phyloP scores from a whole-genome alignment of 495 filamentous ascomycete species.

The Trichoderma orchidacearum region DNA sequence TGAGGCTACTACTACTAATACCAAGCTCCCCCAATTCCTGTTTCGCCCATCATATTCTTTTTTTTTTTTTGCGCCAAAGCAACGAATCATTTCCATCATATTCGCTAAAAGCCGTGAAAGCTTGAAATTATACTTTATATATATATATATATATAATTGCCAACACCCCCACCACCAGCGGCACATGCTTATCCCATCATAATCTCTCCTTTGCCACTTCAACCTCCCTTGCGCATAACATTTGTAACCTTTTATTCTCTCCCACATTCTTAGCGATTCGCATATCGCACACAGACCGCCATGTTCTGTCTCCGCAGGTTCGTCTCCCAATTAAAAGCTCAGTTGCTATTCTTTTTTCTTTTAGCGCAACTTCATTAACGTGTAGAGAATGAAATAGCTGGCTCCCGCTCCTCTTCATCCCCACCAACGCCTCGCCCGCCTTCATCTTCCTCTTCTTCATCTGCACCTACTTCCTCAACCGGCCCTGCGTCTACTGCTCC shows the following conservation, averaged over 20 bases:
- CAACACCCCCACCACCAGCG: no score
- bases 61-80: no score
- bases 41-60: neutral
- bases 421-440: slow-evolving; percentile 65
- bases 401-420: slow-evolving; percentile 61
- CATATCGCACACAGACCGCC: slow-evolving; percentile 2
- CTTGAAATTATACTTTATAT: no score
- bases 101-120: no score
- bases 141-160: no score
- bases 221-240: neutral
- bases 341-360: neutral
- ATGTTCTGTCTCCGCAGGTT: slow-evolving; percentile 85
- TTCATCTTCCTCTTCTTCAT: slow-evolving; percentile 87
- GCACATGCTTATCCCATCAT: no score
- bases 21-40: neutral
- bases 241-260: neutral
- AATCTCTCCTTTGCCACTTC: neutral
- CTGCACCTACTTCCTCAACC: slow-evolving; percentile 78
- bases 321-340: slow-evolving; percentile 6
- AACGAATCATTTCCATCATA: no score
- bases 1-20: no score
- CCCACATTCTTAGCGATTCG: no score
- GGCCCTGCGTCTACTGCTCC: slow-evolving; percentile 85
- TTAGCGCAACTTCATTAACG: no score
- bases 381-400: slow-evolving; percentile 36